Evolutionary conservation across 768 basidiomycete species (phyloP), one percentile per base, ranked within the genome.

Genomic region (Sporobolomyces pararoseus): DNA sequence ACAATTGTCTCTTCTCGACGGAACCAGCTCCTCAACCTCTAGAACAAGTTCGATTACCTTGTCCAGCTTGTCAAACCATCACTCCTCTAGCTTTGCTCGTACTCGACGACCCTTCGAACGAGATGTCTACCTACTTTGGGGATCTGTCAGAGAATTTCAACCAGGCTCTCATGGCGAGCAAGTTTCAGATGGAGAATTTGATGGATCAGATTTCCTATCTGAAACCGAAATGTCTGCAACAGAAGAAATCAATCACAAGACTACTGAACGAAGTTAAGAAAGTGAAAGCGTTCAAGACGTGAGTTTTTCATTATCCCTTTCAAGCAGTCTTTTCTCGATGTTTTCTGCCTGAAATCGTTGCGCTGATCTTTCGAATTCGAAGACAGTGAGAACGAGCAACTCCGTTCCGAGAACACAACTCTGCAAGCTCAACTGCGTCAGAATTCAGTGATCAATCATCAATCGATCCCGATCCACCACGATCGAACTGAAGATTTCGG

Each of bases 191-290:
- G 7, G 9, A 7, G 1, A 58, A 53, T 44, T 54, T 73, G 39
- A 61, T 49, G 12, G 55, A 63, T 13, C 72, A 73, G 61, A 44
- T 73, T 27, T 21, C 16, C 25, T 63, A 49, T 29, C 59, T 63
- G 32, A 52, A 63, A 35, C 34, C n/a, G 13, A 73, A 73, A 57
- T 66, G 61, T 35, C 21, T 23, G 1, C 32, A 67, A n/a, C 70
- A 71, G 61, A 71, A 64, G 50, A 32, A 32, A 27, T 19, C 27
- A 27, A 51, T 71, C 17, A n/a, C 60, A 10, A 39, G 37, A 27
- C 31, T 44, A 0, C 44, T 31, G 7, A 13, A 0, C 12, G 59
- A 68, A 42, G 34, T 68, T 10, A 62, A 65, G n/a, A 58, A 65
- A 46, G 5, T 25, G 4, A 50, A 51, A 14, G 63, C 21, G 19